Conservation (phyloP, 345 rosid genomes). For the Bruguiera gymnorhiza region DNA sequence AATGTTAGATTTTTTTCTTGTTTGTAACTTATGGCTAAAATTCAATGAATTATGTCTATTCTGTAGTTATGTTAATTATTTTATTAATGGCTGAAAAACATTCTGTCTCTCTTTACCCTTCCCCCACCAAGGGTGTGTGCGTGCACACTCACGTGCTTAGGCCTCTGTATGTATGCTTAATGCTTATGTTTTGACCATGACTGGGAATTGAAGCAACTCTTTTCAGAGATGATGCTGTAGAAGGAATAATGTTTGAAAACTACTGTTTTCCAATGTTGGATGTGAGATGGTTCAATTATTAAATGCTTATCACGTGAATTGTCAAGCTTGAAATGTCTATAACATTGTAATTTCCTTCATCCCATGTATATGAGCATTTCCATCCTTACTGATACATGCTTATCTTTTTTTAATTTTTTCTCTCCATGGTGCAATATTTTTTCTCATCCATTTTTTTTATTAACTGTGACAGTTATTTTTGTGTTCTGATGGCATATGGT, state of each 20-base stretch:
- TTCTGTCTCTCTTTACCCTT: too few species aligned
- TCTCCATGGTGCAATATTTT: background rate
- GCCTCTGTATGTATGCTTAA: too few species aligned
- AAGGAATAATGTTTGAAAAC: background rate
- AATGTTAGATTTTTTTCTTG: too few species aligned
- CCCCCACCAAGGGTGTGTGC: too few species aligned
- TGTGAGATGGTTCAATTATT: background rate
- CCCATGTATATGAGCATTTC: background rate
- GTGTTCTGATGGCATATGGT: conserved; percentile 81
- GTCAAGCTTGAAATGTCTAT: background rate
- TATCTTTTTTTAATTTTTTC: background rate
- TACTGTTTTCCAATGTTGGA: background rate
- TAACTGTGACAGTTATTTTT: conserved; percentile 63
- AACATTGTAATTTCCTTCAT: background rate
- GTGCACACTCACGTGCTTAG: too few species aligned
- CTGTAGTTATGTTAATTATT: too few species aligned
- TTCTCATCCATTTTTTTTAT: conserved; percentile 28
- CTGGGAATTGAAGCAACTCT: too few species aligned
- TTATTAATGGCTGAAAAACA: too few species aligned
- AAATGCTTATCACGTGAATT: background rate
- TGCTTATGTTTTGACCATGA: too few species aligned
- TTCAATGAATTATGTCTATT: too few species aligned
- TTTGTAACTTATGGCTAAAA: too few species aligned
- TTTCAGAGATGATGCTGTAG: too few species aligned
- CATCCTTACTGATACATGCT: background rate